A percentile compares a stretch with the other conserved stretches of the same genome.
Conservation (phyloP, 139 green algal species). For the Chlamydomonas sp. region DNA sequence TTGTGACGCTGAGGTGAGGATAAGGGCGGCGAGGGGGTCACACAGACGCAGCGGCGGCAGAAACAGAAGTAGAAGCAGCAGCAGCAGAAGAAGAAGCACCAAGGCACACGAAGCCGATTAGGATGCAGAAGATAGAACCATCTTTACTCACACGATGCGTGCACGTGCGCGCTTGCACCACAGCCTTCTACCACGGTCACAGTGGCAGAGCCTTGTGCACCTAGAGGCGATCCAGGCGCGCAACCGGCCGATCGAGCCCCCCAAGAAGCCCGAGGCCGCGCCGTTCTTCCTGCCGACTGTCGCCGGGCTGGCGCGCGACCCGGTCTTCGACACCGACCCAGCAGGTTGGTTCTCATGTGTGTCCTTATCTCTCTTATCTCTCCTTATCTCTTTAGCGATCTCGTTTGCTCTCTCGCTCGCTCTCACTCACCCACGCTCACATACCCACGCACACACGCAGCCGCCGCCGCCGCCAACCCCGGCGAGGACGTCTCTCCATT, state of each 20-base stretch:
- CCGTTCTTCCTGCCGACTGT: slow-evolving; percentile 97
- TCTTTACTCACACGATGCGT: too few relatives aligned
- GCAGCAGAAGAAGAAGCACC: too few relatives aligned
- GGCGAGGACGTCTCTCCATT: slow-evolving; percentile 7
- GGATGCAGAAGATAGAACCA: too few relatives aligned
- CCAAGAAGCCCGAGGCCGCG: slow-evolving; percentile 86
- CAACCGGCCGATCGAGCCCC: slow-evolving; percentile 67
- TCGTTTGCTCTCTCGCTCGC: not conserved
- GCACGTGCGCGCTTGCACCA: too few relatives aligned
- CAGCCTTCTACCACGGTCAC: slow-evolving; percentile 66
- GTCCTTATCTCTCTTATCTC: not conserved
- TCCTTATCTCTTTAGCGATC: not conserved
- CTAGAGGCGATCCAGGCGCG: slow-evolving; percentile 87
- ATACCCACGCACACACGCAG: not conserved
- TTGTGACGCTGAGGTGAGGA: slow-evolving; percentile 88
- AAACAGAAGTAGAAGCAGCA: too few relatives aligned
- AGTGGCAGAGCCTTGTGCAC: slow-evolving; percentile 85
- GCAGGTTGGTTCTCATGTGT: not conserved
- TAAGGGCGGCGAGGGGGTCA: too few relatives aligned
- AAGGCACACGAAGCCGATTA: too few relatives aligned
- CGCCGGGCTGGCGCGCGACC: slow-evolving; percentile 35
- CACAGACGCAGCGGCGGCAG: too few relatives aligned
- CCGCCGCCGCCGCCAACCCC: not conserved
- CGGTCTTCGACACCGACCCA: slow-evolving; percentile 44
- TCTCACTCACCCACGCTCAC: not conserved